Base-by-base conservation (phyloP, 805 yeast species). In the Candida nonsorbophila region DNA sequence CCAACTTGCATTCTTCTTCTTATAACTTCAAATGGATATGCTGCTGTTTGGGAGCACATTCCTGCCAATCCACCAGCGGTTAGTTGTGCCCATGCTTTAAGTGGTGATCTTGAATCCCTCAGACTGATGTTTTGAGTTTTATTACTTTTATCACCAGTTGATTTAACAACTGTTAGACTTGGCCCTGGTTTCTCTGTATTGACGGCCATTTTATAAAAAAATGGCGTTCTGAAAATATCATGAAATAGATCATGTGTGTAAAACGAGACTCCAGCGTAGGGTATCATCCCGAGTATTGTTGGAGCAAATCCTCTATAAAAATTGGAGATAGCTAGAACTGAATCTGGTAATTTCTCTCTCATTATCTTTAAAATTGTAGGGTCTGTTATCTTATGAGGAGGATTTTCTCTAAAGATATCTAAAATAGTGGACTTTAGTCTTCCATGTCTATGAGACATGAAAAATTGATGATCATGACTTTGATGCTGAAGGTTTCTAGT, bases 231-330 rank as follows among this genome's bases (percentile, higher is more conserved):
- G 49, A 92, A 75, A 2, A 88, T 46, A 57, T 92, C 98, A 56
- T 90, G 97, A 34, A 88, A 67, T 33, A 78, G 53, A 59, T 92
- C 98, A 56, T 92, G 97, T 4, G 95, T 84, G 59, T 87, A 84
- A 49, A 92, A 92, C 3, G 96, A 84, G 3, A 90, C 97, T 7
- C 98, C 98, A 1, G 98, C 98, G 52, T 92, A 92, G 1, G 98
- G 98, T 14, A 92, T 69, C 94, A 92, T 88, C 7, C 98, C 98
- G 22, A 88, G 46, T 25, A 92, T 79, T 0, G 98, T 92, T 12
- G 98, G 95, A 6, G 83, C 74, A 55, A 90, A 92, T 2, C 98
- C 98, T 34, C 97, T 69, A 58, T 90, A 92, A 54, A 88, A 92
- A 59, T 88, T 90, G 29, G 74, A 58, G 8, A 73, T 33, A 5